Conservation (phyloP, 257 asterid species). For the Solanum pimpinellifolium region DNA sequence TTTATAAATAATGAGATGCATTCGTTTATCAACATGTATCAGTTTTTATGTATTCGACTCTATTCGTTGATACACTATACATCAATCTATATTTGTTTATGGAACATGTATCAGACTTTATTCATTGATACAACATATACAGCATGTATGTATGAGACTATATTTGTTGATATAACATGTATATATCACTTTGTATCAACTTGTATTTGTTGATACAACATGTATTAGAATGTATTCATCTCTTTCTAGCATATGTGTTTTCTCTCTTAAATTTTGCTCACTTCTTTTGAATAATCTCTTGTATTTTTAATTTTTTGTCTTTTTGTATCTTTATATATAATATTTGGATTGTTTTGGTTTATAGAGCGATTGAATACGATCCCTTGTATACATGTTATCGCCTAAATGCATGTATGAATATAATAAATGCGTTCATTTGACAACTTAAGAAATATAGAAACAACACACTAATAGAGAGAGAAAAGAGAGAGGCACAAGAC, state of each 20-base stretch:
- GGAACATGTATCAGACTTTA: neutral
- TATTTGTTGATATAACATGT: neutral
- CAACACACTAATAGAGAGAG: neutral
- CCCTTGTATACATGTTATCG: neutral
- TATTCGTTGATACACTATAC: neutral
- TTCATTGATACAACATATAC: neutral
- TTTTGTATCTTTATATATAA: too few relatives aligned
- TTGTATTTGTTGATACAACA: too few relatives aligned
- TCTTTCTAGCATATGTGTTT: neutral
- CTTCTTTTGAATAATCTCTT: neutral
- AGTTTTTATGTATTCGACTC: neutral
- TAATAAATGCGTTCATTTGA: neutral
- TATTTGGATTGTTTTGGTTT: too few relatives aligned
- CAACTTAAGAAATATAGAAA: neutral
- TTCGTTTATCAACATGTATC: too few relatives aligned
- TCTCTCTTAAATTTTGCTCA: neutral
- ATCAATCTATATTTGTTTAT: too few relatives aligned
- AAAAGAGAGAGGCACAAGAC: too few relatives aligned
- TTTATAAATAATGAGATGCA: neutral
- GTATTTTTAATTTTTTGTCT: too few relatives aligned
- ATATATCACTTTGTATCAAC: neutral
- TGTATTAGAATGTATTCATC: neutral
- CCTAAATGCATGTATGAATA: neutral
- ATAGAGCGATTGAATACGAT: neutral
- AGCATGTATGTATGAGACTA: neutral